Evolutionary conservation across 2,329 filamentous ascomycete species (phyloP).

Genomic region (Pseudogymnoascus sp.): DNA sequence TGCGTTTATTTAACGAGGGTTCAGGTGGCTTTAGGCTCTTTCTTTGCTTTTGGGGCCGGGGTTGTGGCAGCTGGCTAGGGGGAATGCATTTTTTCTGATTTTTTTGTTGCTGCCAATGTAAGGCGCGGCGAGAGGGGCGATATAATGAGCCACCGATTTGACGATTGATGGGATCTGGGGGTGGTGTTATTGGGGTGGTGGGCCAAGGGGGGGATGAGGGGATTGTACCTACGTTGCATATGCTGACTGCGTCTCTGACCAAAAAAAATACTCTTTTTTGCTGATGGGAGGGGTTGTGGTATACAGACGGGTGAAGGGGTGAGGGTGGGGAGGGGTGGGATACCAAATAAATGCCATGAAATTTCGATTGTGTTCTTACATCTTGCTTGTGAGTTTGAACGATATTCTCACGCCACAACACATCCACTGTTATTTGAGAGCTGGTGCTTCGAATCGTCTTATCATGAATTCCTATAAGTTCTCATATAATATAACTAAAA

Average conservation of each 20-base stretch:
- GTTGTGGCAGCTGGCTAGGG: not conserved
- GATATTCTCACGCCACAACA: not conserved
- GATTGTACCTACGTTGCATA: slow-evolving; percentile 4
- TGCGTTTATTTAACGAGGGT: not conserved
- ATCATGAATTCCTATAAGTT: not conserved
- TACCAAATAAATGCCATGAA: slow-evolving; percentile 5
- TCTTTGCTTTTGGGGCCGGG: not conserved
- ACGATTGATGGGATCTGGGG: not conserved
- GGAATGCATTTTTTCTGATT: not conserved
- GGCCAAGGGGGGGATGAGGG: not conserved
- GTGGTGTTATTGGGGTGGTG: not conserved
- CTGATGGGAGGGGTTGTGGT: not conserved
- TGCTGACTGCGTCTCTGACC: not conserved
- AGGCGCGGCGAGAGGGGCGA: not conserved
- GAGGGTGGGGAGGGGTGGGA: not conserved
- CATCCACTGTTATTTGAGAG: not conserved
- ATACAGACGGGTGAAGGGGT: not conserved
- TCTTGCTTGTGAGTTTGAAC: not conserved
- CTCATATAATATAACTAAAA: not conserved
- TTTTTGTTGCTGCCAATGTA: not conserved
- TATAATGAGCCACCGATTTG: slow-evolving; percentile 6
- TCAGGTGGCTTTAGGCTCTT: not conserved
- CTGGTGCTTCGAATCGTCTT: not conserved
- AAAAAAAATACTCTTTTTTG: not conserved
- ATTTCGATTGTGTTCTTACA: not conserved